Evolutionary conservation across 2,329 filamentous ascomycete genomes (phyloP).

Genomic region (Colletotrichum agaves): DNA sequence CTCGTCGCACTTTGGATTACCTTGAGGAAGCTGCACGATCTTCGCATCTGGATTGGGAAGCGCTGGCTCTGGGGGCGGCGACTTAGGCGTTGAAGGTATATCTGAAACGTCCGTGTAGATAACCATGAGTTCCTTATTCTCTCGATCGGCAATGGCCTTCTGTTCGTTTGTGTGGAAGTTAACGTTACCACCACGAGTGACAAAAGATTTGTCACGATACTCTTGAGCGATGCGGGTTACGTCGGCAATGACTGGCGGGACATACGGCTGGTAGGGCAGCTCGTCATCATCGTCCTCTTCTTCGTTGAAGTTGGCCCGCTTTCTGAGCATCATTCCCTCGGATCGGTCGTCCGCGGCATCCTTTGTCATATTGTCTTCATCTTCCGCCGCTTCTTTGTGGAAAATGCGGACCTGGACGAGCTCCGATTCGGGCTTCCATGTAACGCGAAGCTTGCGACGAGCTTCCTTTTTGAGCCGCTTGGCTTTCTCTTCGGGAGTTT

Average conservation of each 20-base stretch:
- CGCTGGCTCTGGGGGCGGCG: constrained; percentile 54
- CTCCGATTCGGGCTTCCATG: constrained; percentile 74
- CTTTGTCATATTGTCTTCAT: constrained; percentile 74
- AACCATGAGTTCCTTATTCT: constrained; percentile 70
- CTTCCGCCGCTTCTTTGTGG: constrained; percentile 77
- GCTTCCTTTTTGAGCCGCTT: constrained; percentile 79
- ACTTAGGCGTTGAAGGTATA: constrained; percentile 67
- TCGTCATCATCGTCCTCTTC: constrained; percentile 69
- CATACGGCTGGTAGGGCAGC: constrained; percentile 63
- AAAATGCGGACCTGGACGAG: constrained; percentile 76
- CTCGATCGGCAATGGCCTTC: constrained; percentile 64
- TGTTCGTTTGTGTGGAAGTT: constrained; percentile 66
- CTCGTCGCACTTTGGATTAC: constrained; percentile 58
- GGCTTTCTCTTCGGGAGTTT: constrained; percentile 74
- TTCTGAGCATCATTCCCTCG: constrained; percentile 76
- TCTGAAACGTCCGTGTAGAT: constrained; percentile 65
- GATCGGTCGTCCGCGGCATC: constrained; percentile 79
- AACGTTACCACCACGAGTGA: constrained; percentile 64
- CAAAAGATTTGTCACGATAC: constrained; percentile 59
- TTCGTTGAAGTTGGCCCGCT: constrained; percentile 57
- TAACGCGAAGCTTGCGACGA: constrained; percentile 75
- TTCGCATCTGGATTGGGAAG: constrained; percentile 42
- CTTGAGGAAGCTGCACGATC: constrained; percentile 50
- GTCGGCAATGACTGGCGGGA: constrained; percentile 58
- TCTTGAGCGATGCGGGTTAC: constrained; percentile 59